phyloP scores from a whole-genome alignment of 305 asterid species.

The Fraxinus latifolia region DNA sequence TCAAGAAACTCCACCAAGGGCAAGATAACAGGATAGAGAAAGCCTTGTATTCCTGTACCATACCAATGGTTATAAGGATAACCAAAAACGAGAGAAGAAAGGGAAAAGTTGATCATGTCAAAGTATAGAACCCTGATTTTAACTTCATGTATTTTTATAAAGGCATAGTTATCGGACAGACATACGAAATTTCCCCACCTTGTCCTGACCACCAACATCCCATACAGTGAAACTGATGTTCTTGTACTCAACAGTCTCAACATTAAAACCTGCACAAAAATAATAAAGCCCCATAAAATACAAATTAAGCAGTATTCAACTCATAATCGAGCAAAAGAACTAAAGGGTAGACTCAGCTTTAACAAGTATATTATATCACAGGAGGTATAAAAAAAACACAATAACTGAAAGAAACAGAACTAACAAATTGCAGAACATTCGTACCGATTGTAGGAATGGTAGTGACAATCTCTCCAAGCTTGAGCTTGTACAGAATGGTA shows the following conservation, averaged over 20 bases:
- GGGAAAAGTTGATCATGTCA: not conserved
- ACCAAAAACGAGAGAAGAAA: not conserved
- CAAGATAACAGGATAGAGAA: not conserved
- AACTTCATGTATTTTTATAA: not conserved
- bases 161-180: not conserved
- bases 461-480: constrained; percentile 74
- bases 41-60: not conserved
- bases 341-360: not conserved
- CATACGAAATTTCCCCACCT: constrained; percentile 29
- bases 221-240: constrained; percentile 66
- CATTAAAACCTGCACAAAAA: constrained; percentile 47
- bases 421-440: constrained; percentile 10
- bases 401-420: not conserved
- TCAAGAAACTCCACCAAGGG: not conserved
- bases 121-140: not conserved
- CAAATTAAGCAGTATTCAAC: not conserved
- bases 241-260: constrained; percentile 64
- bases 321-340: constrained; percentile 3
- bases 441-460: constrained; percentile 73
- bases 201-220: constrained; percentile 71
- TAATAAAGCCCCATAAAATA: constrained; percentile 5
- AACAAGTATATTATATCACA: not conserved
- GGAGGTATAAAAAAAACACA: not conserved
- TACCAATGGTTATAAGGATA: not conserved
- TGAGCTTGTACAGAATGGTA: constrained; percentile 73